A percentile compares a stretch with the other conserved stretches of the same genome.
These are phyloP conservation scores for Metarhizium brunneum DNA, from an alignment of 2,329 filamentous ascomycete species.

Conservation along the genomic window DNA sequence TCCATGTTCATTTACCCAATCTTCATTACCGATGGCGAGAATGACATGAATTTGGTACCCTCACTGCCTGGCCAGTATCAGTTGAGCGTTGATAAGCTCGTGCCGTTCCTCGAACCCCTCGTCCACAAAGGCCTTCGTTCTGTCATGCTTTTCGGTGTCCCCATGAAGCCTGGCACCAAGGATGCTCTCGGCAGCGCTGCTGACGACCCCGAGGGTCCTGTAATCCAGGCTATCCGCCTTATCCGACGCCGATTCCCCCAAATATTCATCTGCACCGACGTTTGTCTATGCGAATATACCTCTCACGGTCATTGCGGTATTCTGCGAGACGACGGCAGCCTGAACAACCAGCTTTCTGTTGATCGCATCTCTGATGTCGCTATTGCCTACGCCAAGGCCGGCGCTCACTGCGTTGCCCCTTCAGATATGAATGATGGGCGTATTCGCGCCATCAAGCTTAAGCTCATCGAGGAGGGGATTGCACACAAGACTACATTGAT, in stretches of 20 bases:
- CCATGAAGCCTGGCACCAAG: slow-evolving; percentile 70
- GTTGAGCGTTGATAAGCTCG: slow-evolving; percentile 75
- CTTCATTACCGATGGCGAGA: slow-evolving; percentile 88
- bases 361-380: slow-evolving; percentile 96
- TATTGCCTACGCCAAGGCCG: slow-evolving; percentile 90
- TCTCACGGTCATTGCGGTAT: slow-evolving; percentile 97
- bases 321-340: slow-evolving; percentile 78
- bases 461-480: slow-evolving; percentile 90
- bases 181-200: slow-evolving; percentile 86
- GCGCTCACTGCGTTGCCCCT: slow-evolving; percentile 92
- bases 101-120: slow-evolving; percentile 77
- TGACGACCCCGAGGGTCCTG: slow-evolving; percentile 86
- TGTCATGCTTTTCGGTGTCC: slow-evolving; percentile 94
- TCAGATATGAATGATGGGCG: slow-evolving; percentile 99
- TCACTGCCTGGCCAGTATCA: slow-evolving; percentile 87
- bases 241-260: slow-evolving; percentile 79
- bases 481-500: slow-evolving; percentile 87
- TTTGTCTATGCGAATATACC: slow-evolving; percentile 98
- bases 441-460: slow-evolving; percentile 94
- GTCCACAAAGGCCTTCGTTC: slow-evolving; percentile 84
- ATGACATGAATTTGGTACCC: slow-evolving; percentile 84
- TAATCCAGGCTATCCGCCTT: slow-evolving; percentile 78
- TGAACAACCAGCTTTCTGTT: slow-evolving; percentile 90
- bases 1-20: slow-evolving; percentile 98
- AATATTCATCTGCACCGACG: slow-evolving; percentile 84